phyloP scores from a whole-genome alignment of 2,329 filamentous ascomycete genomes.

The Cordyceps javanica region DNA sequence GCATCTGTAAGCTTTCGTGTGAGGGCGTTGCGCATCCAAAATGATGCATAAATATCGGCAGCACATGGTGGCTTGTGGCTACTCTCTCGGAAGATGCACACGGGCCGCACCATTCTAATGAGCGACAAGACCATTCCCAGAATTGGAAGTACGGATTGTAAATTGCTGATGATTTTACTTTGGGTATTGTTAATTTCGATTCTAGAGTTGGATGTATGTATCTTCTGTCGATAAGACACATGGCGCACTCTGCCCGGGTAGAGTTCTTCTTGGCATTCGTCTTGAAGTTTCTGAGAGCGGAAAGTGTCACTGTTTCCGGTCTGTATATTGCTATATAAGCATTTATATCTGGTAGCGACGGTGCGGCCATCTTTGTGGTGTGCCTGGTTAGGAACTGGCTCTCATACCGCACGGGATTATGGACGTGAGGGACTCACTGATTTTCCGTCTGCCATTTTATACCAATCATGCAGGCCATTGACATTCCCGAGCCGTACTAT shows the following conservation, averaged over 20 bases:
- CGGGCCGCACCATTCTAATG: slow-evolving; percentile 61
- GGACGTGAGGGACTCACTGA: slow-evolving; percentile 22
- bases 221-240: slow-evolving; percentile 48
- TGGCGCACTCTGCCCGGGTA: slow-evolving; percentile 49
- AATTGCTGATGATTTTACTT: slow-evolving; percentile 37
- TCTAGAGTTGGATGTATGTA: slow-evolving; percentile 40
- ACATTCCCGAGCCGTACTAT: slow-evolving; percentile 35
- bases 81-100: slow-evolving; percentile 44
- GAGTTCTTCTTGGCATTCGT: slow-evolving; percentile 61
- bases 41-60: slow-evolving; percentile 72
- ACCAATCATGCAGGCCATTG: slow-evolving; percentile 46
- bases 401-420: neutral
- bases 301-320: slow-evolving; percentile 50
- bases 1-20: slow-evolving; percentile 57
- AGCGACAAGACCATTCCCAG: slow-evolving; percentile 58
- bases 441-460: slow-evolving; percentile 32
- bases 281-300: slow-evolving; percentile 55
- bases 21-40: slow-evolving; percentile 68
- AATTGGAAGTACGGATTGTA: slow-evolving; percentile 63
- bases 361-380: slow-evolving; percentile 35
- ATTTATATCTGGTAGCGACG: slow-evolving; percentile 51
- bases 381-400: neutral
- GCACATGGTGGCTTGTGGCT: slow-evolving; percentile 57
- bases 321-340: slow-evolving; percentile 64
- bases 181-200: slow-evolving; percentile 36